phyloP scores from a whole-genome alignment of 495 filamentous ascomycete species.

The Penicillium crystallinum region DNA sequence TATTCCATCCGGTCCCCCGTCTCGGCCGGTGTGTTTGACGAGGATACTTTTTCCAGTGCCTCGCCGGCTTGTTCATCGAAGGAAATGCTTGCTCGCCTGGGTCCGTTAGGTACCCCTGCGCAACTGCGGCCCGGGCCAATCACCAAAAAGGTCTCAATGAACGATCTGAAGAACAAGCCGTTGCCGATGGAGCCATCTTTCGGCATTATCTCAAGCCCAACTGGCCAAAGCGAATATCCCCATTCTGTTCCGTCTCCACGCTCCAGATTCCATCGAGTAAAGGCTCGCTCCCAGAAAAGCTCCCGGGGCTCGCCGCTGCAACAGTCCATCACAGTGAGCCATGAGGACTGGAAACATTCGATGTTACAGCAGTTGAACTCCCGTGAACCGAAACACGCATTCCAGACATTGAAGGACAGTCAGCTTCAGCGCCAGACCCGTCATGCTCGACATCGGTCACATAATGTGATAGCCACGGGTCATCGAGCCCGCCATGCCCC shows the following conservation, averaged over 20 bases:
- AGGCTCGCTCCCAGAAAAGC: not conserved
- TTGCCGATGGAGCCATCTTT: slow-evolving; percentile 41
- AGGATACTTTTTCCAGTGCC: slow-evolving; percentile 18
- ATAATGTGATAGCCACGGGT: not conserved
- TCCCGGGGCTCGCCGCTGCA: not conserved
- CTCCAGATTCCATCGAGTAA: not conserved
- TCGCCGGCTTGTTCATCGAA: slow-evolving; percentile 1
- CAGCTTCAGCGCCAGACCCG: not conserved
- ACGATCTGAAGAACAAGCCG: slow-evolving; percentile 41
- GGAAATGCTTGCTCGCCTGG: not conserved
- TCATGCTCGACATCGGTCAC: not conserved
- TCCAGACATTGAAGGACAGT: not conserved
- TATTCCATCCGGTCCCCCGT: slow-evolving; percentile 37
- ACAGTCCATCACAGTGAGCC: not conserved
- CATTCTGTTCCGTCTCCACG: not conserved
- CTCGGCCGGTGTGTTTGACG: slow-evolving; percentile 42
- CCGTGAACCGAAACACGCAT: not conserved
- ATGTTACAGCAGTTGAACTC: not conserved
- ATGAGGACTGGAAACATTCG: not conserved
- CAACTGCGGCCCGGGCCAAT: slow-evolving; percentile 1
- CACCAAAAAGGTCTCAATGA: slow-evolving; percentile 14
- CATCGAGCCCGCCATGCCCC: slow-evolving; percentile 16
- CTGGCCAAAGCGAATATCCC: slow-evolving; percentile 14
- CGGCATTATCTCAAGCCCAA: slow-evolving; percentile 27
- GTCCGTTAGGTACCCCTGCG: not conserved